phyloP scores from a whole-genome alignment of 2,329 filamentous ascomycete species.

The Alternaria gaisen region DNA sequence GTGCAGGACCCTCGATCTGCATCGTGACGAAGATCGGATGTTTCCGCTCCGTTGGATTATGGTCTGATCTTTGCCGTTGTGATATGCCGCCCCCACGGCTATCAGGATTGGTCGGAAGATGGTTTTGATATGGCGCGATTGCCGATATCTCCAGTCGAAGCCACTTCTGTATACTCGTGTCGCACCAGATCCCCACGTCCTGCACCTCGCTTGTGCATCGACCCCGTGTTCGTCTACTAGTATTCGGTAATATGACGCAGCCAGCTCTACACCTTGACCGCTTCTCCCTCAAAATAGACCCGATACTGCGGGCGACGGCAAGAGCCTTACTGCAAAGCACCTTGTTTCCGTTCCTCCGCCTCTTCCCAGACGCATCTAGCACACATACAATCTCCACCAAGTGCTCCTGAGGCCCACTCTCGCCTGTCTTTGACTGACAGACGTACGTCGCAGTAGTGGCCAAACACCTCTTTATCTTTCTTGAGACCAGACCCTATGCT shows the following conservation, averaged over 20 bases:
- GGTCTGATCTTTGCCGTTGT: conserved; percentile 3
- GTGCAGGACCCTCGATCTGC: conserved; percentile 5
- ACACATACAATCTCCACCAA: conserved; percentile 92
- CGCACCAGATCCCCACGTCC: conserved; percentile 6
- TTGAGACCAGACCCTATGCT: conserved; percentile 67
- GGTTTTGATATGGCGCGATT: background rate
- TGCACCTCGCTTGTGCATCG: background rate
- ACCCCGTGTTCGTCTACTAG: background rate
- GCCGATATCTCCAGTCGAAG: background rate
- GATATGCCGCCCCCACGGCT: background rate
- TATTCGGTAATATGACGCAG: background rate
- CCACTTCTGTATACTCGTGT: conserved; percentile 3
- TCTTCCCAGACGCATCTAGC: conserved; percentile 79
- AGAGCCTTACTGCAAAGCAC: background rate
- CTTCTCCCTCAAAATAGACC: background rate
- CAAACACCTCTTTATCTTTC: conserved; percentile 84
- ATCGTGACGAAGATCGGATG: conserved; percentile 1
- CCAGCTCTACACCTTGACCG: background rate
- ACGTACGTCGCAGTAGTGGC: conserved; percentile 91
- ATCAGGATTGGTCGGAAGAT: background rate
- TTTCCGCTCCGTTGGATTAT: background rate
- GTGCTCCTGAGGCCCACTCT: conserved; percentile 86
- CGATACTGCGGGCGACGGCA: background rate
- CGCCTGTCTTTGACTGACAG: conserved; percentile 80
- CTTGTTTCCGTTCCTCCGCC: conserved; percentile 10